Percentiles rank a stretch among this genome's conserved stretches.
Evolutionary conservation across 2,329 filamentous ascomycete genomes (phyloP).

Genomic region (Endocalyx cinctus): DNA sequence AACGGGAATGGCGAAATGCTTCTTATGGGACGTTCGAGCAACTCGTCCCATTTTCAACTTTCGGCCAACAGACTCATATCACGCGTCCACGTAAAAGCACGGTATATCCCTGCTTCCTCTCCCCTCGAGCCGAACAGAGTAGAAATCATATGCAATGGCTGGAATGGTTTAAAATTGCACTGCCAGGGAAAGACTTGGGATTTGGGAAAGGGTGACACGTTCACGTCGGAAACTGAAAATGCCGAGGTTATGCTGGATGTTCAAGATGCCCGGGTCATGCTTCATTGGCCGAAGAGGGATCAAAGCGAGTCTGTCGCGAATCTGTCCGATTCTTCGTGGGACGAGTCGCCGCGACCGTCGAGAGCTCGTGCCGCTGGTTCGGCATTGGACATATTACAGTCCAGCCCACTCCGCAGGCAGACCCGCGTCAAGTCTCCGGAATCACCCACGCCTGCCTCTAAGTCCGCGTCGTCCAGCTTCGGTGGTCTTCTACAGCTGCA

Average conservation of each 20-base stretch:
- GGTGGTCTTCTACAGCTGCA: slow-evolving; percentile 40
- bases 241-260: slow-evolving; percentile 94
- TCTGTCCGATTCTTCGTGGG: slow-evolving; percentile 67
- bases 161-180: slow-evolving; percentile 93
- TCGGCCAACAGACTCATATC: slow-evolving; percentile 90
- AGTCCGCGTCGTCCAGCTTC: slow-evolving; percentile 39
- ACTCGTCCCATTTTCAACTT: slow-evolving; percentile 91
- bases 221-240: slow-evolving; percentile 82
- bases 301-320: slow-evolving; percentile 43
- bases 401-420: slow-evolving; percentile 54
- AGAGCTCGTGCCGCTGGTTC: slow-evolving; percentile 20
- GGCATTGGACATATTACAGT: slow-evolving; percentile 44
- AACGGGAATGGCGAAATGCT: slow-evolving; percentile 76
- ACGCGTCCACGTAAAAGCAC: slow-evolving; percentile 84
- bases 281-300: slow-evolving; percentile 74
- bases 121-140: slow-evolving; percentile 71
- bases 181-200: slow-evolving; percentile 86
- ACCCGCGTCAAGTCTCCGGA: slow-evolving; percentile 67
- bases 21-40: slow-evolving; percentile 88
- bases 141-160: slow-evolving; percentile 86
- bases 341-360: slow-evolving; percentile 54
- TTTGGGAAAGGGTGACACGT: slow-evolving; percentile 80
- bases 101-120: slow-evolving; percentile 67
- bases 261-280: slow-evolving; percentile 82
- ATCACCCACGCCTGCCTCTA: slow-evolving; percentile 54